Base-by-base conservation (phyloP, 306 rosid species). In the Cucumis melo region DNA sequence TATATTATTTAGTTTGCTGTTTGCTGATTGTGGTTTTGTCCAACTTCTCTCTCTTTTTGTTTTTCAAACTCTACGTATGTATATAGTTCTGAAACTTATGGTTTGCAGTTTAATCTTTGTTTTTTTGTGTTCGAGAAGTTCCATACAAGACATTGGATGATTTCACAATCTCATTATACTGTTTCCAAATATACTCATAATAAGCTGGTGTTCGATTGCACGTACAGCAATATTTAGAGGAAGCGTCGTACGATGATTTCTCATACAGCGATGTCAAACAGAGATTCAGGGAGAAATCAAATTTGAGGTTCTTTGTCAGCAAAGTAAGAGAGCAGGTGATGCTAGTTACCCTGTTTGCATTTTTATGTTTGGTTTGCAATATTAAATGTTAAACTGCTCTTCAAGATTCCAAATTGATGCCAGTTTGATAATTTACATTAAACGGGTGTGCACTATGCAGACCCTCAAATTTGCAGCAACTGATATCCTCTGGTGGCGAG, bases 401-500 rank as follows among this genome's bases (percentile, higher is more conserved):
- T 2, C 13, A 68, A 68, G 21, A 68, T 13, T 21, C 39, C 38
- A 44, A 68, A 34, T 21, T 23, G 21, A 41, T 23, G 50, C 6
- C 55, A 67, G 54, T 67, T 42, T 38, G n/a, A 67, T 44, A 21
- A 24, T 44, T 68, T 68, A 42, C 59, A 58, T 66, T 1, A 62
- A 32, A 53, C 19, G 64, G 24, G 50, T 32, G 7, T 78, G 82
- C 86, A 8, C 32, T 32, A 15, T 78, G 82, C 86, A 93, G 98
- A 89, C 82, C 79, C 82, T 59, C 78, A 88, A 89, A 39, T 88
- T 89, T 36, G 46, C 83, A 75, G 88, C 89, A 74, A 89, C 90
- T 44, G 91, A 89, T 78, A 81, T 80, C 73, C 81, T 88, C 61
- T 93, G 93, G 96, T 93, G 98, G 98, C 92, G 85, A 82, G 98